These are phyloP conservation scores for Annulohypoxylon truncatum DNA, from an alignment of 2,329 filamentous ascomycete species.

Conservation along the genomic window DNA sequence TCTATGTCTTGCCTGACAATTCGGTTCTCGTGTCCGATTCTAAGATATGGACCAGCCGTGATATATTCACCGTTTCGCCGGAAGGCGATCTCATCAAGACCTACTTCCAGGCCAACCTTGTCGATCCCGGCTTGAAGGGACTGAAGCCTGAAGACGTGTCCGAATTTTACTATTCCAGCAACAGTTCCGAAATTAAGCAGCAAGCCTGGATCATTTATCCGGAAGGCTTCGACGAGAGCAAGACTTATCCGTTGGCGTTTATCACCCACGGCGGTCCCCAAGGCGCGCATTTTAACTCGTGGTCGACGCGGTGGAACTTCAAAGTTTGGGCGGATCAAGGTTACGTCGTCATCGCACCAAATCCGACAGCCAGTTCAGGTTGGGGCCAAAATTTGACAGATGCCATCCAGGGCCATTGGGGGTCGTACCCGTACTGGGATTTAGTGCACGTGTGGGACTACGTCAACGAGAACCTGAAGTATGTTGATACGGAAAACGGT, in stretches of 20 bases:
- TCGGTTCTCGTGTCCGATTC: constrained; percentile 50
- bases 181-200: constrained; percentile 49
- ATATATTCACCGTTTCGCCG: constrained; percentile 49
- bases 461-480: constrained; percentile 62
- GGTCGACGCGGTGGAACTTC: constrained; percentile 66
- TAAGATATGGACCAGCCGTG: constrained; percentile 52
- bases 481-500: constrained; percentile 62
- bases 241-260: constrained; percentile 66
- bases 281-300: constrained; percentile 62
- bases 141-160: constrained; percentile 50
- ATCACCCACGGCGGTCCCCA: constrained; percentile 66
- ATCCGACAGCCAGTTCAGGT: constrained; percentile 65
- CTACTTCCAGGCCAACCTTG: constrained; percentile 52
- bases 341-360: constrained; percentile 66
- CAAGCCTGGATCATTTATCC: constrained; percentile 52
- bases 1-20: constrained; percentile 47
- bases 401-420: constrained; percentile 62
- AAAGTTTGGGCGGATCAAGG: constrained; percentile 67
- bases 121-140: constrained; percentile 51
- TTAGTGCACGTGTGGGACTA: constrained; percentile 64
- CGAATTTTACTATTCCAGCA: constrained; percentile 52
- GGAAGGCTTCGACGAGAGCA: constrained; percentile 49
- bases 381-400: constrained; percentile 67
- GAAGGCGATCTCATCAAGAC: constrained; percentile 46
- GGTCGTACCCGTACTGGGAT: constrained; percentile 65